These are phyloP conservation scores for Pontederia crassipes DNA, from an alignment of 176 grass and related monocot species.

Conservation along the genomic window DNA sequence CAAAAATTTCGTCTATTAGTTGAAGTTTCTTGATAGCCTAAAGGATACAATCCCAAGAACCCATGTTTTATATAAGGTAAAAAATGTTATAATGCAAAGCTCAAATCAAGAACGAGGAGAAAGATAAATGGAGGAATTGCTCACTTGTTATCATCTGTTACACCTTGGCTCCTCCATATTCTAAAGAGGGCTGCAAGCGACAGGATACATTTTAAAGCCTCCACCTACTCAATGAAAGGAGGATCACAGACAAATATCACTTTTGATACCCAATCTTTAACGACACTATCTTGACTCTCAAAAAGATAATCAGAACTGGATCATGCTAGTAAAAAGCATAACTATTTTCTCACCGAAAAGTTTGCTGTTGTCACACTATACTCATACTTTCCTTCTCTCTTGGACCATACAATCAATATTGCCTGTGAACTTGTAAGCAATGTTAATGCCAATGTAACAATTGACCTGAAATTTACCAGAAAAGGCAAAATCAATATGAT, in stretches of 20 bases:
- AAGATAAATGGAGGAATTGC: not conserved
- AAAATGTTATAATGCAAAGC: not conserved
- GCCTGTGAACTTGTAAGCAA: constrained; percentile 92
- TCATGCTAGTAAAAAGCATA: no score
- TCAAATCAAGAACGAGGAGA: not conserved
- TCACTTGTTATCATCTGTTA: constrained; percentile 83
- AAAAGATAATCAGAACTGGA: no score
- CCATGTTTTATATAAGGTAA: no score
- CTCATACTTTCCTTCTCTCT: constrained; percentile 81
- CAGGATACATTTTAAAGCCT: constrained; percentile 69
- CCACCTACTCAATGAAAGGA: constrained; percentile 46
- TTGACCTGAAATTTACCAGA: constrained; percentile 28
- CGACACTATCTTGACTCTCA: no score
- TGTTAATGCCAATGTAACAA: constrained; percentile 76
- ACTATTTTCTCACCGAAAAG: constrained; percentile 54
- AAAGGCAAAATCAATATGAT: constrained; percentile 11
- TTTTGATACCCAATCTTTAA: not conserved
- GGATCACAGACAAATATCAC: not conserved
- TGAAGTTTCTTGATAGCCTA: no score
- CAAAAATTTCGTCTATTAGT: no score
- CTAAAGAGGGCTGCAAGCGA: constrained; percentile 50
- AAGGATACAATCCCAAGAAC: no score
- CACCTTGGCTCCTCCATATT: constrained; percentile 72
- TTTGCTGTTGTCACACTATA: constrained; percentile 97
- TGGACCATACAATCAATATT: constrained; percentile 90